Percentiles rank a stretch among this genome's conserved stretches.
These are phyloP conservation scores for Komagataella ulmi DNA, from an alignment of 805 yeast species.

Conservation along the genomic window DNA sequence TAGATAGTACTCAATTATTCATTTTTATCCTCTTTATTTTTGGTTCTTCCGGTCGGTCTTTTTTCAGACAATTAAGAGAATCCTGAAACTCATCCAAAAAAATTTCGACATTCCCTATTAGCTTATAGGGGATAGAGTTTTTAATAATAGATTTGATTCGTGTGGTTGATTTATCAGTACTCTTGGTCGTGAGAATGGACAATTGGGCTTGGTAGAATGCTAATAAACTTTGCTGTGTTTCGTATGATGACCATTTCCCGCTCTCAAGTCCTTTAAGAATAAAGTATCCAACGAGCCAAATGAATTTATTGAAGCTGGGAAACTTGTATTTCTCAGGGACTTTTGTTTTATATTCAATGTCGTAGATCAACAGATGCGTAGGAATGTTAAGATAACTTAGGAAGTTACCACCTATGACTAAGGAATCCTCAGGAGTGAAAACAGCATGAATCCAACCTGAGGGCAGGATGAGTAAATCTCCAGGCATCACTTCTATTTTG, in stretches of 20 bases:
- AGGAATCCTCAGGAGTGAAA: constrained; percentile 65
- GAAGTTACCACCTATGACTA: constrained; percentile 84
- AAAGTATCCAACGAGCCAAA: constrained; percentile 48
- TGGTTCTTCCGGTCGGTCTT: not conserved
- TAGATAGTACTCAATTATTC: constrained; percentile 1
- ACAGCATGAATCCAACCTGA: constrained; percentile 94
- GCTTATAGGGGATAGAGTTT: not conserved
- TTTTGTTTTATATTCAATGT: constrained; percentile 51
- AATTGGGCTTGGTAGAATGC: not conserved
- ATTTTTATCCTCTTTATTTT: constrained; percentile 1
- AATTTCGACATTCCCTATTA: not conserved
- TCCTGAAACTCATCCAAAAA: not conserved
- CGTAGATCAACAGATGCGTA: constrained; percentile 47
- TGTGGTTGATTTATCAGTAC: not conserved
- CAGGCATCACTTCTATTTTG: constrained; percentile 24
- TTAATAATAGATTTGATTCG: not conserved
- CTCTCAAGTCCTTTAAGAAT: not conserved
- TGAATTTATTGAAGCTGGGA: constrained; percentile 58
- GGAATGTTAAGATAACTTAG: constrained; percentile 50
- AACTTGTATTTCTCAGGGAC: constrained; percentile 70
- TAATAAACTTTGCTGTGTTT: not conserved
- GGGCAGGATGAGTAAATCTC: constrained; percentile 75
- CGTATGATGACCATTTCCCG: not conserved
- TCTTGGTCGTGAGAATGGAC: not conserved
- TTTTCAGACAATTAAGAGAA: not conserved